Conservation (phyloP, 495 filamentous ascomycete species). For the Hypomontagnella submonticulosa region DNA sequence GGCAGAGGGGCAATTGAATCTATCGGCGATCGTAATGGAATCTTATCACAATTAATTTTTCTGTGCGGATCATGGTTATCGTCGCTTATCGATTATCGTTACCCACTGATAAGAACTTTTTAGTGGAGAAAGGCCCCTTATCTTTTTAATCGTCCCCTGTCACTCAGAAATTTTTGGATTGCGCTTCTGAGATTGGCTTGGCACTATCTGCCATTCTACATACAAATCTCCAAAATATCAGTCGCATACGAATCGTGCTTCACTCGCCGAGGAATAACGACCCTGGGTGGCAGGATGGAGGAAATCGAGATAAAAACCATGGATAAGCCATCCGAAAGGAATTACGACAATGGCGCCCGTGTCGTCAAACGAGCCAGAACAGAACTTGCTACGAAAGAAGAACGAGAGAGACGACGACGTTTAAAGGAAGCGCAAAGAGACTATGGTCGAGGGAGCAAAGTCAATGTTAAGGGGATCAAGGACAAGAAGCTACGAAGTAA, state of each 20-base stretch:
- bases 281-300: slow-evolving; percentile 21
- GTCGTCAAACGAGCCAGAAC: slow-evolving; percentile 56
- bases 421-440: slow-evolving; percentile 72
- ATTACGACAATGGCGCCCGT: slow-evolving; percentile 57
- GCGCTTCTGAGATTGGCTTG: slow-evolving; percentile 23
- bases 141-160: slow-evolving; percentile 7
- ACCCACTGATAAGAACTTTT: slow-evolving; percentile 40
- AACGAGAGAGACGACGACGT: slow-evolving; percentile 56
- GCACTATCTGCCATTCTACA: slow-evolving; percentile 5
- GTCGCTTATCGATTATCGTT: slow-evolving; percentile 22
- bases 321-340: slow-evolving; percentile 7
- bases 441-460: slow-evolving; percentile 85
- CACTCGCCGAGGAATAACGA: background rate
- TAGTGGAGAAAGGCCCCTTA: slow-evolving; percentile 38
- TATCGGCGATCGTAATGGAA: slow-evolving; percentile 6
- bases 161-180: slow-evolving; percentile 36
- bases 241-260: slow-evolving; percentile 1
- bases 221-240: slow-evolving; percentile 1
- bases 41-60: slow-evolving; percentile 41
- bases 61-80: slow-evolving; percentile 31
- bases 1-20: slow-evolving; percentile 37
- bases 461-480: slow-evolving; percentile 65
- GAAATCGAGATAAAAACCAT: slow-evolving; percentile 7
- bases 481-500: slow-evolving; percentile 92
- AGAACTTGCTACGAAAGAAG: slow-evolving; percentile 55